Base-by-base conservation (phyloP, 2,329 filamentous ascomycete species). In the Phialocephala sp. region DNA sequence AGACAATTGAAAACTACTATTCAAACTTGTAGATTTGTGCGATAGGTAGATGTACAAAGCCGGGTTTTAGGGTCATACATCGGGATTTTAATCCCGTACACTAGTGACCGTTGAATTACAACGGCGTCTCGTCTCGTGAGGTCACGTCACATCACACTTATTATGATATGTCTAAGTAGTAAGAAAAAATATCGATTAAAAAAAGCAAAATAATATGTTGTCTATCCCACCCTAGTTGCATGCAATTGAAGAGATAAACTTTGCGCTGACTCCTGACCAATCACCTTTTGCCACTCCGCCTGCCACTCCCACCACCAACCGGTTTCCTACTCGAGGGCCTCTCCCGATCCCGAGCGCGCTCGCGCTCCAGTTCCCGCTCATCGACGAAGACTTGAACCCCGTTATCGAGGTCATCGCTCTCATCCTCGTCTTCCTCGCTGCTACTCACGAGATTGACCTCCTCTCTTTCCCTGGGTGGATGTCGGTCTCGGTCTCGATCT, bases 351-450 rank as follows among this genome's bases (percentile, higher is more conserved):
- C 55, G 58, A 37, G 67, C 65, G 22, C 59, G 43, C 57, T 69
- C 69, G 6, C 27, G 27, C 6, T 32, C 27, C 27, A 32, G 6
- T 6, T 57, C 43, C 50, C 70, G 64, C 57, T 71, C 69, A 45
- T 75, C 74, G 11, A 68, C 68, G 47, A 66, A 72, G 41, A 76
- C 71, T 50, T 73, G 71, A 27, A 72, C 73, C 11, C 72, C 73
- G 60, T 73, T 73, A 1, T 70, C 71, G 27, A 73, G 55, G 41
- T 74, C 71, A 69, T 76, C 74, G 59, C 70, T 73, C 52, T 71
- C 66, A 52, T 71, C 68, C 11, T 73, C 71, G 8, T 71, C 71
- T 14, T 71, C 71, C 11, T 71, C 62, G 15, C 68, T 70, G 32
- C 62, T 66, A 41, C 66, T 64, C 41, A 64, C 67, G 36, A 68